phyloP scores from a whole-genome alignment of 179 eudicot species.

The Amaranthus tricolor region DNA sequence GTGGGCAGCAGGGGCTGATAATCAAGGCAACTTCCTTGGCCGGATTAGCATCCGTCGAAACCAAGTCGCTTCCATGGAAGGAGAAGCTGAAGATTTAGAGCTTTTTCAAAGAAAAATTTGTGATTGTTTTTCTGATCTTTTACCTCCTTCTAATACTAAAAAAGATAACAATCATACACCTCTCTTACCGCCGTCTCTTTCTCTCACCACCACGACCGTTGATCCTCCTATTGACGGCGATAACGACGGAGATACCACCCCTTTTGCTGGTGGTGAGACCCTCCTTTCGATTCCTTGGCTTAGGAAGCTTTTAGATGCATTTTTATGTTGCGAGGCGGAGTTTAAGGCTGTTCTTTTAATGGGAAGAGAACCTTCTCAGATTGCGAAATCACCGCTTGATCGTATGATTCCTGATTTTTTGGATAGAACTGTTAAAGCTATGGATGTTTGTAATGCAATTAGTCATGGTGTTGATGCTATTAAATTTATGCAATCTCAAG shows the following conservation, averaged over 20 bases:
- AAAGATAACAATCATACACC: constrained; percentile 9
- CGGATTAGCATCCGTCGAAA: constrained; percentile 87
- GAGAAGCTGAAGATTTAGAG: constrained; percentile 63
- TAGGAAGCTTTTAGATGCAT: constrained; percentile 66
- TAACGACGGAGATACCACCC: constrained; percentile 15
- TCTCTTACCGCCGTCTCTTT: constrained; percentile 13
- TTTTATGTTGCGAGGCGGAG: constrained; percentile 82
- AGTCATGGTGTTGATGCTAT: constrained; percentile 69
- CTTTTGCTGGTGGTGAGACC: constrained; percentile 5
- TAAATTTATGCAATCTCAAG: constrained; percentile 55
- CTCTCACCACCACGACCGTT: constrained; percentile 2
- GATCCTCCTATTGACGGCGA: background rate
- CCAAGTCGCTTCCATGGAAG: constrained; percentile 69
- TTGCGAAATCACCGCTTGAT: constrained; percentile 70
- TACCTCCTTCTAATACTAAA: constrained; percentile 17
- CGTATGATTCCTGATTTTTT: constrained; percentile 62
- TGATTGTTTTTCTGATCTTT: constrained; percentile 57
- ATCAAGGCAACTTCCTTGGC: constrained; percentile 70
- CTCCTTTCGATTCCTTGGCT: constrained; percentile 79
- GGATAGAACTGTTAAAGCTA: constrained; percentile 65
- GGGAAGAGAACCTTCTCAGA: constrained; percentile 65
- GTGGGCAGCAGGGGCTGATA: constrained; percentile 49
- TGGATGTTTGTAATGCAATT: constrained; percentile 80
- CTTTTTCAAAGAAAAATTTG: constrained; percentile 63
- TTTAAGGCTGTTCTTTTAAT: constrained; percentile 69